These are phyloP conservation scores for Pelargonium nanum DNA, from an alignment of 345 rosid genomes.

Conservation along the genomic window DNA sequence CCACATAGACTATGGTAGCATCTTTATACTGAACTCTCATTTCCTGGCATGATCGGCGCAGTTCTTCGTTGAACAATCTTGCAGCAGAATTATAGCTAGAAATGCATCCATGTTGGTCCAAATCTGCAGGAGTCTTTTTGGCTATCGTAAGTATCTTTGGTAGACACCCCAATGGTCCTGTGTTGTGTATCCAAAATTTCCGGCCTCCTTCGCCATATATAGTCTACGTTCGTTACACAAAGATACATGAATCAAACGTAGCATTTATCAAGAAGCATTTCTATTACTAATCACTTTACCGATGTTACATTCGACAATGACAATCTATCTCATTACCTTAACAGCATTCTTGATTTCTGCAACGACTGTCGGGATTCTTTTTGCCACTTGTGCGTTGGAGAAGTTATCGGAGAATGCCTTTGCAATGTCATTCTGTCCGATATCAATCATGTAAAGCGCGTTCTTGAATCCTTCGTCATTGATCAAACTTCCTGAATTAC, in stretches of 20 bases:
- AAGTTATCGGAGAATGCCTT: slow-evolving; percentile 53
- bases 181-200: slow-evolving; percentile 84
- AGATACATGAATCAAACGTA: neutral
- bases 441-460: slow-evolving; percentile 77
- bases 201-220: slow-evolving; percentile 59
- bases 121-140: slow-evolving; percentile 18
- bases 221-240: slow-evolving; percentile 17
- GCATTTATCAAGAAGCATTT: neutral
- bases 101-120: slow-evolving; percentile 51
- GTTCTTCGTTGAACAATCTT: slow-evolving; percentile 47
- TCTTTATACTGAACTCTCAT: slow-evolving; percentile 39
- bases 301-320: neutral
- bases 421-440: slow-evolving; percentile 79
- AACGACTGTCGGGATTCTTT: slow-evolving; percentile 44
- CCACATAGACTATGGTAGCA: slow-evolving; percentile 54
- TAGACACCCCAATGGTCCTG: slow-evolving; percentile 83
- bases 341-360: slow-evolving; percentile 48
- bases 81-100: slow-evolving; percentile 55
- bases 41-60: slow-evolving; percentile 32
- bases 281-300: neutral
- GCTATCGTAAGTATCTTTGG: slow-evolving; percentile 67
- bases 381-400: slow-evolving; percentile 34
- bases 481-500: slow-evolving; percentile 27
- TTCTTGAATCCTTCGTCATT: slow-evolving; percentile 39
- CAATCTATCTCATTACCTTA: slow-evolving; percentile 28